Conservation (phyloP, 2,329 filamentous ascomycete species). For the Domatiomyces catenatus region DNA sequence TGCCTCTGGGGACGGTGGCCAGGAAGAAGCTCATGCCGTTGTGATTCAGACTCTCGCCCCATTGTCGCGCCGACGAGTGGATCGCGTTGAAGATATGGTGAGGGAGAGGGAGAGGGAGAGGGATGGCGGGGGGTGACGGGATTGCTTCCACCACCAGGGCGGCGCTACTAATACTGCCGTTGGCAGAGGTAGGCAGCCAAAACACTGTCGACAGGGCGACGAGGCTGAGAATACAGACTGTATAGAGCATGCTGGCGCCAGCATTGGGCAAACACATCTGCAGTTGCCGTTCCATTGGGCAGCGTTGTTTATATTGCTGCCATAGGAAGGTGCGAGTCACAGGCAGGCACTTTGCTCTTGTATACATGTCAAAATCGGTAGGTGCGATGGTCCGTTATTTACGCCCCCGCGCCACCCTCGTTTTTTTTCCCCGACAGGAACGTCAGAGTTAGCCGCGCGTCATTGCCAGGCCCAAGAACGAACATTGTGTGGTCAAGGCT, state of each 20-base stretch:
- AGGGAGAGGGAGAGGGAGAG: slow-evolving; percentile 21
- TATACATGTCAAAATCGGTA: too few species aligned
- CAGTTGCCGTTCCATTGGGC: too few species aligned
- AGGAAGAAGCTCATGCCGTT: slow-evolving; percentile 62
- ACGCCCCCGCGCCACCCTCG: too few species aligned
- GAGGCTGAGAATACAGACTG: neutral
- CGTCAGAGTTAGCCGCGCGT: too few species aligned
- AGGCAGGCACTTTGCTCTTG: too few species aligned
- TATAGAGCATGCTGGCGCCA: neutral
- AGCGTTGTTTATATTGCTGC: too few species aligned
- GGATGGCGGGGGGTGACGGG: neutral
- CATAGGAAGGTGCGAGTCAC: too few species aligned
- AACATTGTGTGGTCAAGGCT: too few species aligned
- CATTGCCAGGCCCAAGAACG: too few species aligned
- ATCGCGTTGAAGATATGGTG: slow-evolving; percentile 58
- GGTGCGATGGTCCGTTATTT: too few species aligned
- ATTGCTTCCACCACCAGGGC: too few species aligned
- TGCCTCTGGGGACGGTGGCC: slow-evolving; percentile 48
- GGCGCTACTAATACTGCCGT: neutral
- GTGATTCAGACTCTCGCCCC: slow-evolving; percentile 56
- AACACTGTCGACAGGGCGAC: neutral
- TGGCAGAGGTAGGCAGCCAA: neutral
- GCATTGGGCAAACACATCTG: neutral
- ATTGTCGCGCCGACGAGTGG: slow-evolving; percentile 58
- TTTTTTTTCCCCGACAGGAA: too few species aligned